Conservation (phyloP, 371 early-diverging fungal genomes). For the Gilbertella persicaria region DNA sequence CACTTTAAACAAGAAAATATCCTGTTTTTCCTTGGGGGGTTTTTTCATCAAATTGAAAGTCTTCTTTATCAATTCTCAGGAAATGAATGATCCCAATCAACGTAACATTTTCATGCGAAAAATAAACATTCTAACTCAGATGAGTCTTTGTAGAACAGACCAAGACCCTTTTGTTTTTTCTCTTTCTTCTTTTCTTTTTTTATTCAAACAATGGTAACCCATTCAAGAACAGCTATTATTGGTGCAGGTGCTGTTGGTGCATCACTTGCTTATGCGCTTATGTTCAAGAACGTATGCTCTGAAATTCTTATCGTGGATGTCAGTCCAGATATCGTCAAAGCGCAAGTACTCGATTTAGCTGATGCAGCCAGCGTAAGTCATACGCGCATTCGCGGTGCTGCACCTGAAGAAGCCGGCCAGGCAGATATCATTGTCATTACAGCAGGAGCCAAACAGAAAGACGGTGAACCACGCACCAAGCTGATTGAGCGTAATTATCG, state of each 20-base stretch:
- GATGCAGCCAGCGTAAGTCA: constrained; percentile 74
- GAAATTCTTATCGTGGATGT: constrained; percentile 78
- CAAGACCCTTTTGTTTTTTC: too few species aligned
- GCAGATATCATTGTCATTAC: constrained; percentile 85
- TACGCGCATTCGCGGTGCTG: constrained; percentile 61
- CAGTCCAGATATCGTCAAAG: constrained; percentile 61
- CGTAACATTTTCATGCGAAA: too few species aligned
- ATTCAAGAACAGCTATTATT: constrained; percentile 62
- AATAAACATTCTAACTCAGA: too few species aligned
- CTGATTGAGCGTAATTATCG: constrained; percentile 81
- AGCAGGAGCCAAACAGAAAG: constrained; percentile 86
- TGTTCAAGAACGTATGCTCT: constrained; percentile 68
- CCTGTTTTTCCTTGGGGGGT: too few species aligned
- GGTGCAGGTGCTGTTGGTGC: constrained; percentile 89
- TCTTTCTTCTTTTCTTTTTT: too few species aligned
- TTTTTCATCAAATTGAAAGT: too few species aligned
- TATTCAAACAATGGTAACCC: not conserved
- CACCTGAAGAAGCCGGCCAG: constrained; percentile 76
- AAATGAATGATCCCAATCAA: too few species aligned
- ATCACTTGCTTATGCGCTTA: constrained; percentile 71
- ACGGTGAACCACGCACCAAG: constrained; percentile 73
- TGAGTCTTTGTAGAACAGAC: too few species aligned
- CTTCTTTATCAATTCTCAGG: too few species aligned
- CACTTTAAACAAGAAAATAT: too few species aligned
- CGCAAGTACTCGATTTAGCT: constrained; percentile 78